Evolutionary conservation across 805 yeast species (phyloP).

Genomic region (Torulaspora microellipsoides): DNA sequence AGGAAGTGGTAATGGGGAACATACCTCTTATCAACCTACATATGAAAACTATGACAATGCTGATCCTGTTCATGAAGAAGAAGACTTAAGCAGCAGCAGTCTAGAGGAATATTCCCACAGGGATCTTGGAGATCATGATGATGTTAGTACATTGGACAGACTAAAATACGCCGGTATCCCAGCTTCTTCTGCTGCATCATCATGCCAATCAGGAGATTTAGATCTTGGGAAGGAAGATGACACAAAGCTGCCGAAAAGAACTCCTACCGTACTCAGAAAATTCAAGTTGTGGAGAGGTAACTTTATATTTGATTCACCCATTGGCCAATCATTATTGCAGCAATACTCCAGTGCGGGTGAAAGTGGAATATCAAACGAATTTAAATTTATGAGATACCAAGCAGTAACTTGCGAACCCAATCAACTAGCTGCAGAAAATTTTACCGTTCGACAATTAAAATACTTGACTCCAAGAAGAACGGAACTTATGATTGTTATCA

Average conservation of each 20-base stretch:
- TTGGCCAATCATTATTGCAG: slow-evolving; percentile 59
- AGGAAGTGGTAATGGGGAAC: slow-evolving; percentile 3
- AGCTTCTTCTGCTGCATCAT: slow-evolving; percentile 9
- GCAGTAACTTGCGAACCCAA: slow-evolving; percentile 92
- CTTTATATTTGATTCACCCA: slow-evolving; percentile 83
- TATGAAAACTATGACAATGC: slow-evolving; percentile 2
- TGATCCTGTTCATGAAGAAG: slow-evolving; percentile 10
- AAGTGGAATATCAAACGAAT: slow-evolving; percentile 47
- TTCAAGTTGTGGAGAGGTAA: slow-evolving; percentile 54
- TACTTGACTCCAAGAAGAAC: slow-evolving; percentile 76
- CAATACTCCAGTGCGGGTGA: slow-evolving; percentile 44
- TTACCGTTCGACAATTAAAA: slow-evolving; percentile 77
- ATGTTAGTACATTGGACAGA: slow-evolving; percentile 17
- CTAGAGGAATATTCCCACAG: slow-evolving; percentile 18
- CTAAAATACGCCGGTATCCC: slow-evolving; percentile 10
- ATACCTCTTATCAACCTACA: not conserved
- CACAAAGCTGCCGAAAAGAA: slow-evolving; percentile 13
- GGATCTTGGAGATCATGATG: slow-evolving; percentile 29
- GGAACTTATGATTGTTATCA: slow-evolving; percentile 78
- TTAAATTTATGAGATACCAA: slow-evolving; percentile 84
- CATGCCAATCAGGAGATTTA: slow-evolving; percentile 10
- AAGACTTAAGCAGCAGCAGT: slow-evolving; percentile 12
- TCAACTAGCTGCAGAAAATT: slow-evolving; percentile 55
- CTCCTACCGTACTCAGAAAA: slow-evolving; percentile 28
- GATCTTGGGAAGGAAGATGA: slow-evolving; percentile 7